Evolutionary conservation across 495 filamentous ascomycete genomes (phyloP), one percentile per base, ranked within the genome.

Genomic region (Aspergillus avenaceus): DNA sequence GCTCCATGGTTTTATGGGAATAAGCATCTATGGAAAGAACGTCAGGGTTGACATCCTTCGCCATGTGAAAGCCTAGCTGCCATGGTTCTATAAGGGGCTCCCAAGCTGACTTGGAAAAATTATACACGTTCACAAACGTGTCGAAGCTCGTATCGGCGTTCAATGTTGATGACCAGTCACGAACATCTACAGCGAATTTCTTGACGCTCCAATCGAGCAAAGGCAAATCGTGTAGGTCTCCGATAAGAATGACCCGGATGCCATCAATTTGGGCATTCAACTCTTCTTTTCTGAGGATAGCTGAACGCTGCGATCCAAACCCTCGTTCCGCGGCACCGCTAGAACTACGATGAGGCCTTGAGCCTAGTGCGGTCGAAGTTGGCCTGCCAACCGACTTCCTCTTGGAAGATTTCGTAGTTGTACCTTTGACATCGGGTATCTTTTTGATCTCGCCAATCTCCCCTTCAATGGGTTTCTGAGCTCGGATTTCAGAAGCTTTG

Each of bases 31-130:
- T 75, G 0, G 88, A 87, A 52, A 96, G 73, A 38, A 82, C 75
- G 36, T 95, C 87, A 1, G 84, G 87, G 52, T 82, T 79, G 38
- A 81, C 72, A 37, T 92, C 85, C 60, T 84, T 90, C 9, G 90
- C 85, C 70, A 97, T 79, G 46, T 93, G 89, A 58, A 97, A 84
- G 23, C 91, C 92, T 18, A 97, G 72, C 52, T 93, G 84, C 93
- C 93, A 98, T 26, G 95, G 93, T 65, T 98, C 93, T 22, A 97
- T 85, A 26, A 98, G 72, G 8, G 93, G 93, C 65, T 97, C 93
- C 93, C 93, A 98, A 8, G 90, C 88, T 1, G 95, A 97, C 65
- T 98, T 97, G 18, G 93, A 91, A 68, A 98, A 98, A 66, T 97
- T 98, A 75, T 95, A 97, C 44, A 97, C 84, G 63, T 97, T 98